Percentiles rank a stretch among this genome's conserved stretches.
phyloP scores from a whole-genome alignment of 1,284 basidiomycete genomes.

The Trichosporon asahii region DNA sequence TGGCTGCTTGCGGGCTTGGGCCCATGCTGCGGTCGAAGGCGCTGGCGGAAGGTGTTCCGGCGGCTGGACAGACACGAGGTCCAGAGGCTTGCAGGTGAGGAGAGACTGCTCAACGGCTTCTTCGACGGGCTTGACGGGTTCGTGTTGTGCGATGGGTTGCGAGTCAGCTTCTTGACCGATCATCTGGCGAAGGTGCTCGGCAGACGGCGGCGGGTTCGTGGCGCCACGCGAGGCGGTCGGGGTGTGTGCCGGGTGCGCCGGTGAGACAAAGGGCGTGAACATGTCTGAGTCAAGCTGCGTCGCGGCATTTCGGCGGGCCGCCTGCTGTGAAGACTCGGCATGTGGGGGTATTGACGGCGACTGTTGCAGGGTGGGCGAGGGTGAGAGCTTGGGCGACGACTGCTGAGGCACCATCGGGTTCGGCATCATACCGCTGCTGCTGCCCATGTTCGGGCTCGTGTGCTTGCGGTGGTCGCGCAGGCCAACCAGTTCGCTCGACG shows the following conservation, averaged over 20 bases:
- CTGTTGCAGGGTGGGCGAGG: slow-evolving; percentile 13
- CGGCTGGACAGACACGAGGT: slow-evolving; percentile 18
- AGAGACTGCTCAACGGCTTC: slow-evolving; percentile 14
- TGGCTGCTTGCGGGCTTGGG: slow-evolving; percentile 16
- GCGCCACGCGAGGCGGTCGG: slow-evolving; percentile 1
- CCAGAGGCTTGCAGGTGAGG: slow-evolving; percentile 23
- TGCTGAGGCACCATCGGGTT: slow-evolving; percentile 14
- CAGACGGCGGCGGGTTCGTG: slow-evolving; percentile 14
- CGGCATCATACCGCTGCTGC: slow-evolving; percentile 1
- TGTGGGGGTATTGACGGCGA: slow-evolving; percentile 14
- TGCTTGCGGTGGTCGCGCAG: slow-evolving; percentile 1
- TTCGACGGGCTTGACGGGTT: background rate
- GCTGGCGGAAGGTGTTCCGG: background rate
- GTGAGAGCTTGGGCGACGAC: slow-evolving; percentile 20
- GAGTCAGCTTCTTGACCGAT: slow-evolving; percentile 14
- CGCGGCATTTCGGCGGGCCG: slow-evolving; percentile 13
- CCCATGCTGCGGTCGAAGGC: slow-evolving; percentile 14
- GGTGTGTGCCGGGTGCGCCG: slow-evolving; percentile 12
- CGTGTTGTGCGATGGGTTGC: background rate
- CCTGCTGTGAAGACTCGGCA: slow-evolving; percentile 24
- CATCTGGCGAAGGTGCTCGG: slow-evolving; percentile 21
- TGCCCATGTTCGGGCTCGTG: background rate
- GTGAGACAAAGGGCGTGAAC: slow-evolving; percentile 26
- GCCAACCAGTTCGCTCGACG: background rate
- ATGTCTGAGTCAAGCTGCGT: slow-evolving; percentile 17